Evolutionary conservation across 352 stramenopile species (phyloP), one percentile per base, ranked within the genome.

Genomic region (Phytophthora sojae): DNA sequence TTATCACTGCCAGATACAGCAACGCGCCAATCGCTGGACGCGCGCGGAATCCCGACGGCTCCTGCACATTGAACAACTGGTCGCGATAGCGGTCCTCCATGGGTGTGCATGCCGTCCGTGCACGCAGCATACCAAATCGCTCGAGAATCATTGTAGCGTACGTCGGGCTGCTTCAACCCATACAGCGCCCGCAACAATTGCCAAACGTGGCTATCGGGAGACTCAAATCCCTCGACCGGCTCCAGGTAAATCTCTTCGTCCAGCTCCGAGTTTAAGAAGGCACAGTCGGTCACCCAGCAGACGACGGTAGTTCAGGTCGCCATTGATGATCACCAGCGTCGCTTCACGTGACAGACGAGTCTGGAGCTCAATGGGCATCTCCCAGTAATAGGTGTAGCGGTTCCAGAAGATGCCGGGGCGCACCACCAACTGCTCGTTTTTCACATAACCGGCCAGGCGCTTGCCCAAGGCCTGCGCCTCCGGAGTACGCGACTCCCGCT

Each of bases 271-370:
- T 44, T 17, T 1, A 44, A 7, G 35, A 44, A 44, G 26, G 26
- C 26, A 99, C 57, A 91, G 79, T 32, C 94, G 83, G 71, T 99
- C 97, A 4, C 96, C 95, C 0, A 99, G 76, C 14, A 99, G 74
- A 3, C 97, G 90, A 9, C 97, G 86, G 77, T 99, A 99, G 77
- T 99, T 99, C 47, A 98, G 93, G 74, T 99, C 97, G 8, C 97
- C 97, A 74, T 99, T 99, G 4, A 98, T 77, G 75, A 99, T 97
- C 49, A 98, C 92, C n/a, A 99, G 81, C 53, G 93, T 76, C 8
- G 80, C 77, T 3, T 86, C 75, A 2, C 42, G 47, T 1, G 42
- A 35, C 4, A 92, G 23, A 0, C 71, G 73, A 2, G 45, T 64
- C 7, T 71, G 56, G 11, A 92, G 37, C 45, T 79, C 50, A 12